Conservation (phyloP, 202 grass and related monocot genomes). For the Sporobolus alterniflorus region DNA sequence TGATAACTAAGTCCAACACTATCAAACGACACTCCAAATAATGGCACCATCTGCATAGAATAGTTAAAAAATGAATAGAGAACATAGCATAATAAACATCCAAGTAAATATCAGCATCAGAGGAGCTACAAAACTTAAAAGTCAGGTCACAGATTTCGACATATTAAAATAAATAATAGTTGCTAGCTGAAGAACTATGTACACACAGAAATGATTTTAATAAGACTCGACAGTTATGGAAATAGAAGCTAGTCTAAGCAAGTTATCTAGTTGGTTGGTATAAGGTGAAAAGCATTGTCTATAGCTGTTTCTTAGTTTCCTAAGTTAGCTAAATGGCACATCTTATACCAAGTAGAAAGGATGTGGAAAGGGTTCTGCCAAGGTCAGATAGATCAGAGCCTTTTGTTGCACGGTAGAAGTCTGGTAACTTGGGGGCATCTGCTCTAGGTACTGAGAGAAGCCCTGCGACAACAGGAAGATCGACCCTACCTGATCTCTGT, state of each 20-base stretch:
- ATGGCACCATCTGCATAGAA: slow-evolving; percentile 86
- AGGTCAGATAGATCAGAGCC: background rate
- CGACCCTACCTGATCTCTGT: background rate
- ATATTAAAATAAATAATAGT: slow-evolving; percentile 25
- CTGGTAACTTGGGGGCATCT: background rate
- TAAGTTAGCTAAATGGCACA: background rate
- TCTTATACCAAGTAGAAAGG: background rate
- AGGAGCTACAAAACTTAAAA: slow-evolving; percentile 21
- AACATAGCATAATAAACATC: background rate
- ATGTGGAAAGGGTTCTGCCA: background rate
- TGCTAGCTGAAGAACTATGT: background rate
- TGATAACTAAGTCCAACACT: slow-evolving; percentile 81
- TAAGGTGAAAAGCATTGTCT: background rate
- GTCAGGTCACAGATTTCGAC: background rate
- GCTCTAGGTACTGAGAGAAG: background rate
- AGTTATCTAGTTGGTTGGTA: background rate
- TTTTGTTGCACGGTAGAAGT: background rate
- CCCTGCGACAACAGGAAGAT: background rate
- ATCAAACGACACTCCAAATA: slow-evolving; percentile 81
- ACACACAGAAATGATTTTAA: background rate
- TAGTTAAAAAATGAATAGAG: slow-evolving; percentile 29
- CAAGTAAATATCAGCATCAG: background rate
- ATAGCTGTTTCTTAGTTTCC: background rate
- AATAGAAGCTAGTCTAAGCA: background rate
- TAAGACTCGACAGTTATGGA: background rate